phyloP scores from a whole-genome alignment of 139 green algal species.

The Picochlorum sp. region DNA sequence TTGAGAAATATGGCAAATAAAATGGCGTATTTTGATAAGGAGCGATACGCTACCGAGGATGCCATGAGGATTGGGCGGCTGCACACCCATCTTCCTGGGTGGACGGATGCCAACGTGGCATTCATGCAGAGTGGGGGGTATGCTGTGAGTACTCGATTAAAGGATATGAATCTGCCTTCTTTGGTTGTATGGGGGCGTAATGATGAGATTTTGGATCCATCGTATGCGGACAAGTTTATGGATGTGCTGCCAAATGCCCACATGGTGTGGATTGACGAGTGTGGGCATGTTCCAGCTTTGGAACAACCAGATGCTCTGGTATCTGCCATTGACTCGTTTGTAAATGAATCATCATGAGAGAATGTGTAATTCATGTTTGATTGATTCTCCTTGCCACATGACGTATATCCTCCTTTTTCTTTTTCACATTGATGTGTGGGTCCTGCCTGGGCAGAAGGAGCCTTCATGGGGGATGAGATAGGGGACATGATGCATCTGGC shows the following conservation, averaged over 20 bases:
- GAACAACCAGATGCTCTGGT: conserved; percentile 59
- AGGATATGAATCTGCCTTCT: conserved; percentile 18
- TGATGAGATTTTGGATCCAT: conserved; percentile 63
- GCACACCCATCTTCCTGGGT: conserved; percentile 66
- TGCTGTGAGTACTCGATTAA: conserved; percentile 33
- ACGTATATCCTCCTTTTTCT: too few species aligned
- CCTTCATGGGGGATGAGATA: too few species aligned
- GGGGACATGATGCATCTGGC: too few species aligned
- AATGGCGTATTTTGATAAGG: conserved; percentile 77
- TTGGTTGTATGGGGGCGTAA: conserved; percentile 89
- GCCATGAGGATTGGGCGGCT: conserved; percentile 65
- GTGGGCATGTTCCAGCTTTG: conserved; percentile 78
- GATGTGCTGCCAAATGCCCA: conserved; percentile 35
- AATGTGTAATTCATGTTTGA: too few species aligned
- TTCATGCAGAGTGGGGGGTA: conserved; percentile 91
- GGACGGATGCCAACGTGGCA: conserved; percentile 75
- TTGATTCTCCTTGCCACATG: too few species aligned
- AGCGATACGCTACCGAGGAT: conserved; percentile 64
- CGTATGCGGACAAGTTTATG: conserved; percentile 47
- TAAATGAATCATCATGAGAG: neutral
- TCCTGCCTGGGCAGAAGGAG: too few species aligned
- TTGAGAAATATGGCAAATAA: conserved; percentile 66
- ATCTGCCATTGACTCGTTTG: conserved; percentile 28
- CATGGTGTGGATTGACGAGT: conserved; percentile 65
- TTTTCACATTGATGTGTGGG: too few species aligned